Evolutionary conservation across 2,329 filamentous ascomycete species (phyloP).

Genomic region (Fusarium verrucosum): DNA sequence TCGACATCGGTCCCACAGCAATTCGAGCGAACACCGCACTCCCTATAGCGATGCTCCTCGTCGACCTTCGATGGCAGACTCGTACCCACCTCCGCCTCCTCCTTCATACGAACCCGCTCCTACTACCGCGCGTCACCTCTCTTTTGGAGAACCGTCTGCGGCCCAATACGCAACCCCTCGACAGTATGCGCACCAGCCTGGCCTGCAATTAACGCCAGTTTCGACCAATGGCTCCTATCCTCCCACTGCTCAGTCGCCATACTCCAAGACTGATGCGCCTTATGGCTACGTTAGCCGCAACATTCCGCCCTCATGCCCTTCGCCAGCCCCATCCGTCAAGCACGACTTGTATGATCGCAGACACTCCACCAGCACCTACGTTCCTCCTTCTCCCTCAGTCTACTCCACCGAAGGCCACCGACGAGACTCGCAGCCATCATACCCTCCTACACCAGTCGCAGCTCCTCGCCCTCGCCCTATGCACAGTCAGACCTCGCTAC

Average conservation of each 20-base stretch:
- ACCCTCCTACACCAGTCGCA: slow-evolving; percentile 42
- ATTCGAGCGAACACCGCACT: slow-evolving; percentile 61
- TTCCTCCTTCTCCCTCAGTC: slow-evolving; percentile 52
- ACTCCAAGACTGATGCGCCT: slow-evolving; percentile 52
- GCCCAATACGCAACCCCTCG: slow-evolving; percentile 50
- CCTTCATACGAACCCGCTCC: slow-evolving; percentile 47
- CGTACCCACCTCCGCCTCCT: slow-evolving; percentile 52
- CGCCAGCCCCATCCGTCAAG: slow-evolving; percentile 46
- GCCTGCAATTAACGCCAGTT: slow-evolving; percentile 48
- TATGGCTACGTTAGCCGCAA: slow-evolving; percentile 48
- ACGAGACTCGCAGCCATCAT: slow-evolving; percentile 46
- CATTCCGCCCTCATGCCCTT: slow-evolving; percentile 45
- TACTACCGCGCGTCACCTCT: slow-evolving; percentile 47
- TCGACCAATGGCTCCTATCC: slow-evolving; percentile 49
- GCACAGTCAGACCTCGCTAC: slow-evolving; percentile 44
- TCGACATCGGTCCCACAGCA: slow-evolving; percentile 69
- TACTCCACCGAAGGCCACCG: slow-evolving; percentile 47
- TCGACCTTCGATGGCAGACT: slow-evolving; percentile 60
- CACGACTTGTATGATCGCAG: slow-evolving; percentile 53
- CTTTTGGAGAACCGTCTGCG: slow-evolving; percentile 48
- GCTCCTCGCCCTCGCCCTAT: slow-evolving; percentile 41
- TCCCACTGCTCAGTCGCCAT: slow-evolving; percentile 53
- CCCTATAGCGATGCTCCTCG: slow-evolving; percentile 56
- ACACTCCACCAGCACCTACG: slow-evolving; percentile 48
- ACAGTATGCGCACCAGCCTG: slow-evolving; percentile 52